Conservation (phyloP, 139 green algal genomes). For the Klebsormidium nitens region DNA sequence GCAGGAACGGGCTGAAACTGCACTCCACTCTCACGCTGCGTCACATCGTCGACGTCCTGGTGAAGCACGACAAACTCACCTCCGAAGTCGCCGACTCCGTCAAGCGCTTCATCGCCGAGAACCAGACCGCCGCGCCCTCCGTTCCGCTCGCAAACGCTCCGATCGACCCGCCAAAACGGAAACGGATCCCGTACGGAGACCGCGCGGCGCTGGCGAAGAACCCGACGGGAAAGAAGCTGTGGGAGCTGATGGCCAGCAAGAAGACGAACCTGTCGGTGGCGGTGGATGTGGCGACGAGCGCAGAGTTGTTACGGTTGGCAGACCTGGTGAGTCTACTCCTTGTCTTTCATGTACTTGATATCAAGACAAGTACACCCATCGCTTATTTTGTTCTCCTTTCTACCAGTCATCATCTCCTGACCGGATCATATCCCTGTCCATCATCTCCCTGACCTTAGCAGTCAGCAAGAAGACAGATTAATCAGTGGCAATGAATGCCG, state of each 20-base stretch:
- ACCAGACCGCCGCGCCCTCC: slow-evolving; percentile 66
- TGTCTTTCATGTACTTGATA: no score
- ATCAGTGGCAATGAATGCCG: no score
- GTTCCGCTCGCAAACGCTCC: slow-evolving; percentile 1
- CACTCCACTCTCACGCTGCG: slow-evolving; percentile 71
- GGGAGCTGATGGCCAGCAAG: slow-evolving; percentile 89
- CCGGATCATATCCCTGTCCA: no score
- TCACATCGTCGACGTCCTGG: slow-evolving; percentile 47
- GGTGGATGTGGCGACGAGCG: slow-evolving; percentile 81
- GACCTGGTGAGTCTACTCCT: slow-evolving; percentile 48
- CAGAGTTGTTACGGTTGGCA: slow-evolving; percentile 85
- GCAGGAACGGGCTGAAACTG: slow-evolving; percentile 68
- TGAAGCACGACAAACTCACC: slow-evolving; percentile 35
- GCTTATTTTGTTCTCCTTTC: no score
- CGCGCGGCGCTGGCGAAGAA: slow-evolving; percentile 65
- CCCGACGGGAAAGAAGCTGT: slow-evolving; percentile 59
- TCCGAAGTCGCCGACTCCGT: slow-evolving; percentile 54
- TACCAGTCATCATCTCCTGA: no score
- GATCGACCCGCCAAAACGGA: background rate
- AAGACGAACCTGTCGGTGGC: slow-evolving; percentile 94
- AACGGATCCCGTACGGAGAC: slow-evolving; percentile 70
- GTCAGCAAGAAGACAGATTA: no score
- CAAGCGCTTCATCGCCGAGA: slow-evolving; percentile 78
- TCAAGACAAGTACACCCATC: no score
- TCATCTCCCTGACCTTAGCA: no score